Percentiles rank a stretch among this genome's conserved stretches.
phyloP scores from a whole-genome alignment of 1,284 basidiomycete species.

The Cutaneotrichosporon cutaneum region DNA sequence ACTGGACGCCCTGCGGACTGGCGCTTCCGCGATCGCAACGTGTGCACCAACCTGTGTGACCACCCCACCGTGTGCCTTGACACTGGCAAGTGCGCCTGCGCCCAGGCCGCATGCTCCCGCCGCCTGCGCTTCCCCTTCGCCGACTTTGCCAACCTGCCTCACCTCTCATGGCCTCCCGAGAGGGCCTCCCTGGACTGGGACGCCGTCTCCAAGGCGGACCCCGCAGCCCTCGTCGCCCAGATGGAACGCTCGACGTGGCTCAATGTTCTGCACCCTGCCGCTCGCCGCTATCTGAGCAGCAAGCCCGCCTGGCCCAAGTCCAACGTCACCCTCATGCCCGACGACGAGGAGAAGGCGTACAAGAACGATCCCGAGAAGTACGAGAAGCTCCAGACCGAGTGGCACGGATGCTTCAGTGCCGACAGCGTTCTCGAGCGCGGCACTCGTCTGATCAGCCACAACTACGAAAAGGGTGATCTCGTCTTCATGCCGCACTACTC shows the following conservation, averaged over 20 bases:
- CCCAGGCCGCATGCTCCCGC: conserved; percentile 26
- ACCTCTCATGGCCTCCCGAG: conserved; percentile 30
- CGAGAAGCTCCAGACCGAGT: conserved; percentile 24
- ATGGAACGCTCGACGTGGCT: conserved; percentile 34
- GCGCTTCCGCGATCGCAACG: conserved; percentile 22
- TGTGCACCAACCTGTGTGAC: conserved; percentile 39
- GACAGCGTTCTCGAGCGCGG: conserved; percentile 35
- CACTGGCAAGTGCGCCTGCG: conserved; percentile 41
- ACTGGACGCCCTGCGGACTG: conserved; percentile 29
- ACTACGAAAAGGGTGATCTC: conserved; percentile 36
- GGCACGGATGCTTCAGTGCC: conserved; percentile 36
- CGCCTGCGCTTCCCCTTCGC: conserved; percentile 32
- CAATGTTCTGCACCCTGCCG: conserved; percentile 36
- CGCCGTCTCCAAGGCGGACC: conserved; percentile 12
- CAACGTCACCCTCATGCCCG: conserved; percentile 31
- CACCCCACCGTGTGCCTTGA: conserved; percentile 42
- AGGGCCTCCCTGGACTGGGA: conserved; percentile 11
- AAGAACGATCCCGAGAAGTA: conserved; percentile 20
- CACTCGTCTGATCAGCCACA: conserved; percentile 25
- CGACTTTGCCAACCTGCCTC: conserved; percentile 28
- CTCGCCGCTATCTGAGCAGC: conserved; percentile 29
- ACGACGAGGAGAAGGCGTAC: conserved; percentile 23
- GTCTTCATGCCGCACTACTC: conserved; percentile 49
- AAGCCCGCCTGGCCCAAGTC: conserved; percentile 25
- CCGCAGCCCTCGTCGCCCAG: conserved; percentile 23